These are phyloP conservation scores for Mycena indigotica DNA, from an alignment of 768 basidiomycete species.

Conservation along the genomic window DNA sequence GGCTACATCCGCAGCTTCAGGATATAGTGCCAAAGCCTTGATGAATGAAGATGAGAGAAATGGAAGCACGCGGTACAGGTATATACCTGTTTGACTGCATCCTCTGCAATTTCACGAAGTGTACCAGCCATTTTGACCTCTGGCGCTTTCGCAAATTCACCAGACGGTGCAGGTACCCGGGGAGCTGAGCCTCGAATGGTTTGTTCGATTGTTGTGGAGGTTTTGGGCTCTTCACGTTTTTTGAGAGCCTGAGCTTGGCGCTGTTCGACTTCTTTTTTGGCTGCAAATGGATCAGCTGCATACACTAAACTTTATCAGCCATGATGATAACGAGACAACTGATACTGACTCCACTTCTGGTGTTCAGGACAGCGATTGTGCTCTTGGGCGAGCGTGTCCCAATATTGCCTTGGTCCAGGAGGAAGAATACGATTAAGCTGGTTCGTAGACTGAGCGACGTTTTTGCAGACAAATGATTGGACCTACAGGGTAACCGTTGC, in stretches of 20 bases:
- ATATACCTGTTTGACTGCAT: conserved; percentile 71
- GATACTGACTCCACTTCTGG: conserved; percentile 61
- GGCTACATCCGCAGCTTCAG: conserved; percentile 43
- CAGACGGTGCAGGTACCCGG: conserved; percentile 26
- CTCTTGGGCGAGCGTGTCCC: conserved; percentile 72
- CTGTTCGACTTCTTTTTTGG: conserved; percentile 64
- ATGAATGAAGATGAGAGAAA: not conserved
- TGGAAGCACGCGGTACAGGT: no score
- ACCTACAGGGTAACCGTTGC: conserved; percentile 72
- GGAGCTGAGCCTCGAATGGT: conserved; percentile 24
- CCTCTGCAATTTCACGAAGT: conserved; percentile 80
- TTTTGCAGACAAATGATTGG: conserved; percentile 77
- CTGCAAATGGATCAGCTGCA: conserved; percentile 82
- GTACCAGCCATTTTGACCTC: conserved; percentile 84
- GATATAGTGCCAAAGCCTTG: conserved; percentile 56
- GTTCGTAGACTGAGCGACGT: no score
- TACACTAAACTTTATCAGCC: conserved; percentile 46
- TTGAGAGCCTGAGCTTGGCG: conserved; percentile 61
- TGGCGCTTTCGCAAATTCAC: conserved; percentile 50
- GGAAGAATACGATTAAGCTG: conserved; percentile 77
- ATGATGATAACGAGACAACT: not conserved
- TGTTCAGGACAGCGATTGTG: conserved; percentile 70
- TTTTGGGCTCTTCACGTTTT: conserved; percentile 41
- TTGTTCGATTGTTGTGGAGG: not conserved
- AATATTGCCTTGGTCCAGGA: conserved; percentile 84